These are phyloP conservation scores for Sarocladium kiliense DNA, from an alignment of 2,329 filamentous ascomycete genomes.

Conservation along the genomic window DNA sequence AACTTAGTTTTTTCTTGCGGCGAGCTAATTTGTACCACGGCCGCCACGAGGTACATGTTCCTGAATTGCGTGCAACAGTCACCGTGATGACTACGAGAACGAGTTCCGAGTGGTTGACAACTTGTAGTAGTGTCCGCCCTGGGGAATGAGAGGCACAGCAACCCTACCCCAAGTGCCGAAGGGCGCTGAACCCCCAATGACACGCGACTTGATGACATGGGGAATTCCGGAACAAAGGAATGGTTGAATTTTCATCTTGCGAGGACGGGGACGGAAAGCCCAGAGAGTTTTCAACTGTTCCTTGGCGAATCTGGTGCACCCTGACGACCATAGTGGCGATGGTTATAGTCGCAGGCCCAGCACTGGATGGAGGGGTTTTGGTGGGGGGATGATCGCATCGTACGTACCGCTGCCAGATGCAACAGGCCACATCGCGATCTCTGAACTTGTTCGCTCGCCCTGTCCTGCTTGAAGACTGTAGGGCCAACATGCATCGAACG, in stretches of 20 bases:
- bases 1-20: not conserved
- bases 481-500: not conserved
- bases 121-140: not conserved
- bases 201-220: constrained; percentile 2
- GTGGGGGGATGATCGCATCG: not conserved
- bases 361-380: not conserved
- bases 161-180: not conserved
- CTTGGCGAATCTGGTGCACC: not conserved
- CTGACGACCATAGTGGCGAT: not conserved
- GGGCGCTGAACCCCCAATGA: not conserved
- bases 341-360: not conserved
- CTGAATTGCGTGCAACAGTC: not conserved
- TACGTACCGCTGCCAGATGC: not conserved
- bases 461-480: too few relatives aligned
- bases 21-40: not conserved
- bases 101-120: constrained; percentile 3
- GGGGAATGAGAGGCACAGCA: too few relatives aligned
- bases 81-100: constrained; percentile 6
- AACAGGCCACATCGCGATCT: not conserved
- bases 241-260: not conserved
- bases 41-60: not conserved
- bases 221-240: not conserved
- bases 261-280: not conserved
- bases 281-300: not conserved
- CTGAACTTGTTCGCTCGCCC: not conserved